Evolutionary conservation across 768 basidiomycete species (phyloP), one percentile per base, ranked within the genome.

Genomic region (Termitomyces titanicus): DNA sequence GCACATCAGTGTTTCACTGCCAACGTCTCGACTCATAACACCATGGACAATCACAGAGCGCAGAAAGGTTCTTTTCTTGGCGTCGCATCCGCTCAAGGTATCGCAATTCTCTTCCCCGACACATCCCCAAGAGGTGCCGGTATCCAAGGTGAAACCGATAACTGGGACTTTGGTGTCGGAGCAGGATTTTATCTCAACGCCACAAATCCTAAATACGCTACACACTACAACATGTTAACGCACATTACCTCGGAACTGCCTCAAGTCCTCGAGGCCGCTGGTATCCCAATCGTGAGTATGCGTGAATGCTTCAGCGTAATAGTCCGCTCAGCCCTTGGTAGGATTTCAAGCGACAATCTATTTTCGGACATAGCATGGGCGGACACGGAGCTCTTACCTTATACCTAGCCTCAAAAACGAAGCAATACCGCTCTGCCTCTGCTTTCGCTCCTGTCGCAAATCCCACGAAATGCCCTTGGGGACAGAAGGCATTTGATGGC

Each of bases 121-220:
- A 98, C 96, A 0, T 94, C 92, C 33, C 97, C 97, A 1, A 83
- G 97, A 35, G 94, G 94, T 4, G 94, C 96, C 17, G 88, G 86
- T 17, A 79, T 93, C 55, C 83, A 86, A 47, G 92, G 88, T 44
- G 94, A 94, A 73, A 79, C 85, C 34, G 77, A 79, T 52, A 79
- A 84, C 68, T 96, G 92, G 92, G 90, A 96, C 64, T 94, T 97
- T 69, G 95, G 95, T 38, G 87, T 86, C 25, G 93, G 94, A 72
- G 97, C 97, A 43, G 96, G 97, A 34, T 99, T 98, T 75, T 98
- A 99, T 71, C 69, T 99, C 61, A 86, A 97, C 66, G 96, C 96
- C 3, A 97, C 93, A 2, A 79, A 83, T 55, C 77, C 83, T 6
- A 82, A 82, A 65, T 92, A 81, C 66, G 70, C 84, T 24, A 82